phyloP scores from a whole-genome alignment of 2,329 filamentous ascomycete species.

The Amphichorda felina region DNA sequence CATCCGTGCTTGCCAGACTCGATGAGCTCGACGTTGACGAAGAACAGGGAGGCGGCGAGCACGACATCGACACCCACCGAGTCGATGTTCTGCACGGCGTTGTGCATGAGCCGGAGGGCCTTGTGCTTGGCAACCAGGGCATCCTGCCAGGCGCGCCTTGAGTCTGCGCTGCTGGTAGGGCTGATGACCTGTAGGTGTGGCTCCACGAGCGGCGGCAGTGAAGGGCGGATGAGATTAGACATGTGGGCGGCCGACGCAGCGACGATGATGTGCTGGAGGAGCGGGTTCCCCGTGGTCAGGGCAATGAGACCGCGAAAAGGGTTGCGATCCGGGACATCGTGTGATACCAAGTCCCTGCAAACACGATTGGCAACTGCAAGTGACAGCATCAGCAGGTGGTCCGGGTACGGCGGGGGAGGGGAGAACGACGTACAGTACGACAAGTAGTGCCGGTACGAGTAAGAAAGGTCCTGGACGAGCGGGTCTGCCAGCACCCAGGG shows the following conservation, averaged over 20 bases:
- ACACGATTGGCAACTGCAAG: conserved; percentile 33
- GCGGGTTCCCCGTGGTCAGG: conserved; percentile 25
- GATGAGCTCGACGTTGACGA: conserved; percentile 37
- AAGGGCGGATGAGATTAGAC: conserved; percentile 26
- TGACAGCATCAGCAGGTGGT: not conserved
- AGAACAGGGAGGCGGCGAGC: conserved; percentile 33
- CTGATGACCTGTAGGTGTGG: conserved; percentile 4
- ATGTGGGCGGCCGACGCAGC: conserved; percentile 36
- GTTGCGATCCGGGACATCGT: conserved; percentile 29
- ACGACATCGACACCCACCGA: conserved; percentile 25
- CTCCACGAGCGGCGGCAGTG: conserved; percentile 10
- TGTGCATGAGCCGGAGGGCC: conserved; percentile 27
- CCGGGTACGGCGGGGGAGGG: not conserved
- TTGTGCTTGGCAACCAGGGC: conserved; percentile 32
- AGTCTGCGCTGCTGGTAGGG: conserved; percentile 8
- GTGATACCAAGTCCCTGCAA: conserved; percentile 39
- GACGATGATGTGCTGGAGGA: conserved; percentile 33
- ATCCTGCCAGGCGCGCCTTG: conserved; percentile 23
- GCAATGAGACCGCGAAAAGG: conserved; percentile 33
- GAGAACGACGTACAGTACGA: conserved; percentile 22
- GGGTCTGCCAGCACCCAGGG: conserved; percentile 30
- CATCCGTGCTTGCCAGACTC: conserved; percentile 35
- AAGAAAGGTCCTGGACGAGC: conserved; percentile 39
- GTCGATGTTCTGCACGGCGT: conserved; percentile 24
- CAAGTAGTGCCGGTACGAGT: conserved; percentile 28